These are phyloP conservation scores for Colletotrichum cuscutae DNA, from an alignment of 2,329 filamentous ascomycete species.

Conservation along the genomic window DNA sequence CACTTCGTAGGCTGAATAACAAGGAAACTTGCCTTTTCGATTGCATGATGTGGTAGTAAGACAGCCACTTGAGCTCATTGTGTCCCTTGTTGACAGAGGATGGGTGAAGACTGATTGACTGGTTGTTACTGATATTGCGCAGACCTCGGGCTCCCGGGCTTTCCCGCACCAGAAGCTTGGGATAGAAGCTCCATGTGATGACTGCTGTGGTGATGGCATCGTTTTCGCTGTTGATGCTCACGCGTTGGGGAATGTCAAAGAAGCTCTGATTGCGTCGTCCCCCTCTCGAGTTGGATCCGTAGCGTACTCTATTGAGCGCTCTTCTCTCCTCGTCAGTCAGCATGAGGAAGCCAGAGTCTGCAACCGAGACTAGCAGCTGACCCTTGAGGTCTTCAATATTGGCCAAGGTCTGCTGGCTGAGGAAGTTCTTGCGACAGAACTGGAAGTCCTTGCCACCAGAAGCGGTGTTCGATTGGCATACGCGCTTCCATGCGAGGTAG, in stretches of 20 bases:
- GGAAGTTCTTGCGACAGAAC: conserved; percentile 95
- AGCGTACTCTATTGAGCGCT: conserved; percentile 75
- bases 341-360: conserved; percentile 84
- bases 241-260: conserved; percentile 81
- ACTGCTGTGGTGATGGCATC: conserved; percentile 83
- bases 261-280: conserved; percentile 76
- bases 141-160: conserved; percentile 77
- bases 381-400: conserved; percentile 97
- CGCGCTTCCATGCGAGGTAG: conserved; percentile 87
- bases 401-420: conserved; percentile 86
- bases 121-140: conserved; percentile 93
- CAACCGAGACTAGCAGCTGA: conserved; percentile 85
- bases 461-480: conserved; percentile 73
- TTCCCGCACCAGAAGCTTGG: conserved; percentile 87
- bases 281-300: conserved; percentile 59
- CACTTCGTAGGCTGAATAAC: background rate
- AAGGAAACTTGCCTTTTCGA: conserved; percentile 72
- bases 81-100: conserved; percentile 86
- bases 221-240: conserved; percentile 81
- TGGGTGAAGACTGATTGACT: conserved; percentile 86
- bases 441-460: conserved; percentile 78
- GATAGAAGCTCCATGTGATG: conserved; percentile 95
- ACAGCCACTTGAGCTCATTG: conserved; percentile 80
- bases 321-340: conserved; percentile 79
- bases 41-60: conserved; percentile 98